Conservation (phyloP, 2,329 filamentous ascomycete species). For the Aspergillus udagawae region DNA sequence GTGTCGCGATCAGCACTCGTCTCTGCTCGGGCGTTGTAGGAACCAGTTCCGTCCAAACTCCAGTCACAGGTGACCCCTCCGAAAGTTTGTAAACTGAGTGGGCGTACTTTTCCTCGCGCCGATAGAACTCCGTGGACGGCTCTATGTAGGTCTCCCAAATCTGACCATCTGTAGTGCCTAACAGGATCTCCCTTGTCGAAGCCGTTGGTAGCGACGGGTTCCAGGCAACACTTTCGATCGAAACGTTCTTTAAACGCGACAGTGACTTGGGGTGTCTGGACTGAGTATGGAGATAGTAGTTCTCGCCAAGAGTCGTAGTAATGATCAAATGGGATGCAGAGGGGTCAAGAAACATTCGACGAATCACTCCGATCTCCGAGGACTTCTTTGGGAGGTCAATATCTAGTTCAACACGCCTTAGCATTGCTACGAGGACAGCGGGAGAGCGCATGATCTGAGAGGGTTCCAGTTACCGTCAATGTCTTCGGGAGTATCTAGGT, state of each 20-base stretch:
- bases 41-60: constrained; percentile 77
- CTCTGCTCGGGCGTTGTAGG: constrained; percentile 66
- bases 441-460: background rate
- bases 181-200: constrained; percentile 87
- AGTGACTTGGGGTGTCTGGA: constrained; percentile 82
- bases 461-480: constrained; percentile 67
- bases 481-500: constrained; percentile 87
- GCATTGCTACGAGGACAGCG: constrained; percentile 2
- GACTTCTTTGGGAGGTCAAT: constrained; percentile 95
- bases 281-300: constrained; percentile 96
- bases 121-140: constrained; percentile 89
- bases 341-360: constrained; percentile 94
- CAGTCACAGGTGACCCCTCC: constrained; percentile 73
- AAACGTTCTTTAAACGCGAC: constrained; percentile 76
- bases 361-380: constrained; percentile 85
- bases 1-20: constrained; percentile 75
- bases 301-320: constrained; percentile 86
- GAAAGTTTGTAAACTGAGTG: constrained; percentile 77
- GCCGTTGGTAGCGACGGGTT: constrained; percentile 89
- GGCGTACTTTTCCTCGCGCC: constrained; percentile 88
- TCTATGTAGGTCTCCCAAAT: constrained; percentile 96
- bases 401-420: constrained; percentile 53
- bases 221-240: constrained; percentile 89
- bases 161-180: constrained; percentile 89
- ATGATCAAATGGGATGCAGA: constrained; percentile 92